These are phyloP conservation scores for Colletotrichum gloeosporioides DNA, from an alignment of 2,329 filamentous ascomycete genomes.

Conservation along the genomic window DNA sequence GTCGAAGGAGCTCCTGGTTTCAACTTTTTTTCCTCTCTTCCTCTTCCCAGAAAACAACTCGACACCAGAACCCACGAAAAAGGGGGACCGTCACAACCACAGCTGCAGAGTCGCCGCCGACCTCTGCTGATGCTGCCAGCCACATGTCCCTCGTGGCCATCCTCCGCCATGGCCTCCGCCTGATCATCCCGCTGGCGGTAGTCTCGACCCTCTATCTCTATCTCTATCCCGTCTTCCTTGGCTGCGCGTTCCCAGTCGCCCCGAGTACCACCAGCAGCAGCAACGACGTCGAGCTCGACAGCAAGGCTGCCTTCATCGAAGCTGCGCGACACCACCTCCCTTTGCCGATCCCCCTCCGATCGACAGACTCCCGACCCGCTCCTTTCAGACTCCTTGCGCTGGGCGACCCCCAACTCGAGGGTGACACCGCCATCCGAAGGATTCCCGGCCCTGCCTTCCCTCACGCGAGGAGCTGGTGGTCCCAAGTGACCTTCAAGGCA, in stretches of 20 bases:
- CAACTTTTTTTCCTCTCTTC: not conserved
- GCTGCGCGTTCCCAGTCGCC: slow-evolving; percentile 78
- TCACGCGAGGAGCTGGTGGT: slow-evolving; percentile 52
- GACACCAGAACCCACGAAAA: not conserved
- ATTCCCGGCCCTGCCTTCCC: slow-evolving; percentile 58
- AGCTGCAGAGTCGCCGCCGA: slow-evolving; percentile 14
- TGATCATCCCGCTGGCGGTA: slow-evolving; percentile 70
- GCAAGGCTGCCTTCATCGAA: slow-evolving; percentile 39
- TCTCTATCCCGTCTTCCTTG: slow-evolving; percentile 80
- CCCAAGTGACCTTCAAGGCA: slow-evolving; percentile 53
- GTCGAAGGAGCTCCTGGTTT: not conserved
- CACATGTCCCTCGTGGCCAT: slow-evolving; percentile 60
- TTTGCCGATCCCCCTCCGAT: slow-evolving; percentile 23
- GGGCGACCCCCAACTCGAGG: slow-evolving; percentile 92
- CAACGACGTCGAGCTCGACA: slow-evolving; percentile 14
- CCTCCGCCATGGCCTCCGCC: slow-evolving; percentile 61
- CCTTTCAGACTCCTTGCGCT: slow-evolving; percentile 88
- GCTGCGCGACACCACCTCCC: slow-evolving; percentile 37
- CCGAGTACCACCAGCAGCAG: slow-evolving; percentile 24
- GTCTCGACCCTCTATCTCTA: slow-evolving; percentile 81
- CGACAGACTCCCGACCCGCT: slow-evolving; percentile 47
- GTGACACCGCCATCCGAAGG: slow-evolving; percentile 81
- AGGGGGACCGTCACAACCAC: not conserved
- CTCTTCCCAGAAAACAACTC: not conserved
- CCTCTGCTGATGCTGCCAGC: slow-evolving; percentile 23